These are phyloP conservation scores for Stentor roeselii DNA, from an alignment of 73 alveolate species.

Conservation along the genomic window DNA sequence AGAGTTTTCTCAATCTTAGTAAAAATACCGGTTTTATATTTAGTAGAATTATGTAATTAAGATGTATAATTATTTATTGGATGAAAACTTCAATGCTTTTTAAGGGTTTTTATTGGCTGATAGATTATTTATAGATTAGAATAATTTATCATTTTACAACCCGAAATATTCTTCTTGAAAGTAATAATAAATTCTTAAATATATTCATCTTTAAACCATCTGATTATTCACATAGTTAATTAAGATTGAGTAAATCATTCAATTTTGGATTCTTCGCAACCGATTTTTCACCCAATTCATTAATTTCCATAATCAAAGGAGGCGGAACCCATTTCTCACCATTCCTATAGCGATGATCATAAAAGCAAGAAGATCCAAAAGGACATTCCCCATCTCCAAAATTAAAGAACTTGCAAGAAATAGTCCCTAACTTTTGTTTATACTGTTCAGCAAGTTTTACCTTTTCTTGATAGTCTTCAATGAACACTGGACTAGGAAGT, in stretches of 20 bases:
- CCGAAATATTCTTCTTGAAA: too few relatives aligned
- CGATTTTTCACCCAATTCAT: slow-evolving; percentile 95
- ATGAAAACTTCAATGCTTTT: too few relatives aligned
- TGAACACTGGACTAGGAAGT: slow-evolving; percentile 45
- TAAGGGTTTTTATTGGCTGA: too few relatives aligned
- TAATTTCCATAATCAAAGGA: slow-evolving; percentile 89
- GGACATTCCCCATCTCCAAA: slow-evolving; percentile 70
- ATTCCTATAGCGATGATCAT: slow-evolving; percentile 44
- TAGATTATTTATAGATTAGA: too few relatives aligned
- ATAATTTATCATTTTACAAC: background rate
- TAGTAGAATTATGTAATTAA: too few relatives aligned
- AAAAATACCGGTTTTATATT: too few relatives aligned
- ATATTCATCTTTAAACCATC: background rate
- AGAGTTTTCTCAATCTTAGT: too few relatives aligned
- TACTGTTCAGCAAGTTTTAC: slow-evolving; percentile 42
- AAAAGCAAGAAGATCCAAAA: slow-evolving; percentile 56
- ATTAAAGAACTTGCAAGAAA: slow-evolving; percentile 69
- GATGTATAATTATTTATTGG: too few relatives aligned
- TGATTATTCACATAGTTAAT: background rate
- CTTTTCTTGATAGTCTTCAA: slow-evolving; percentile 53
- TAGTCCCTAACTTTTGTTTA: slow-evolving; percentile 32
- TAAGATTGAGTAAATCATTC: background rate
- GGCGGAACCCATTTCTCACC: slow-evolving; percentile 47
- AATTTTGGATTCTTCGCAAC: slow-evolving; percentile 35
- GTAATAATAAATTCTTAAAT: background rate